Evolutionary conservation across 164 flowering plant species (phyloP).

Genomic region (Nymphaea colorata): DNA sequence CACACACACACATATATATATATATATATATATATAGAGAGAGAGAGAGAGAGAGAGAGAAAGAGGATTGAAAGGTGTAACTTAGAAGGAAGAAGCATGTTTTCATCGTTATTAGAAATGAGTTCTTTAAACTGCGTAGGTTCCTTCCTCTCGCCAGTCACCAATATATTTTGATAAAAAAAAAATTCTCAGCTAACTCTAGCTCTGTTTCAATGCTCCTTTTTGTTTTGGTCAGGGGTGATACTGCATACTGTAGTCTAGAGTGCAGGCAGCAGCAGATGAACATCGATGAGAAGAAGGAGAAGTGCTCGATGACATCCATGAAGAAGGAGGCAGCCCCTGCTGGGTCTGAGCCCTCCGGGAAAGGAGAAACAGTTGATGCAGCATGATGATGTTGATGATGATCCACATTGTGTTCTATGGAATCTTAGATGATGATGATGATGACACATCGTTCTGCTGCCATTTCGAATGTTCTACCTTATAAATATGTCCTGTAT

Average conservation of each 20-base stretch:
- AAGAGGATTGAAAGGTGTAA: too few species aligned
- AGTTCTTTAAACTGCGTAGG: too few species aligned
- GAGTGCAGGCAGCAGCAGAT: conserved; percentile 60
- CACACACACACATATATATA: too few species aligned
- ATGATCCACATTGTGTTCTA: background rate
- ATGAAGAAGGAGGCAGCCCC: conserved; percentile 18
- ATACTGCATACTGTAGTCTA: conserved; percentile 48
- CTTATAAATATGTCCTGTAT: background rate
- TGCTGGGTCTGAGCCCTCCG: conserved; percentile 14
- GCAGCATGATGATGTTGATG: conserved; percentile 8
- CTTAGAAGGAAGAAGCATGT: too few species aligned
- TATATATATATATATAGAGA: too few species aligned
- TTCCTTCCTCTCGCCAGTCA: too few species aligned
- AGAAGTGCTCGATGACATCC: conserved; percentile 32
- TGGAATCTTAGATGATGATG: background rate
- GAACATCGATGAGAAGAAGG: conserved; percentile 46
- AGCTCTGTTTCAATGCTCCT: too few species aligned
- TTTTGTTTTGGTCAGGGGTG: conserved; percentile 29
- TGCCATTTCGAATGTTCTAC: background rate
- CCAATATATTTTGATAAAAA: too few species aligned
- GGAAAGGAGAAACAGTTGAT: conserved; percentile 25
- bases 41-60: too few species aligned
- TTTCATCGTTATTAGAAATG: too few species aligned
- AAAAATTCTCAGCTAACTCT: too few species aligned
- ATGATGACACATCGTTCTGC: background rate